Evolutionary conservation across 495 filamentous ascomycete genomes (phyloP), one percentile per base, ranked within the genome.

Genomic region (Lasiosphaeriaceae sp.): DNA sequence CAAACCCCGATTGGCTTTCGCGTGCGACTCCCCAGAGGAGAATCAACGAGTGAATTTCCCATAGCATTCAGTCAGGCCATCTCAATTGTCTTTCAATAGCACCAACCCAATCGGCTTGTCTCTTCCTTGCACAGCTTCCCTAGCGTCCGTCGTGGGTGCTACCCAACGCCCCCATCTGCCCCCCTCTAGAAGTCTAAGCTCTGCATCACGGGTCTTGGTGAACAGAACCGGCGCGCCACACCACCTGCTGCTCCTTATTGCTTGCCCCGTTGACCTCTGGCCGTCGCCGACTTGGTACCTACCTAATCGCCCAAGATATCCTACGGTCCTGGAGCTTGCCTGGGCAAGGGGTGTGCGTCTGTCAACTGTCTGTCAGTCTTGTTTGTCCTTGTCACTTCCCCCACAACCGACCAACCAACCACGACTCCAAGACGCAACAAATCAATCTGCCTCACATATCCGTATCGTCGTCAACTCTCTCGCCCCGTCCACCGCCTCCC

Each of bases 1-100:
- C 52, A 57, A 54, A 23, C 56, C 63, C 57, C 66, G 61, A 68
- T 65, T 65, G 67, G 67, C 45, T 44, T 59, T n/a, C n/a, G 46
- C 24, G n/a, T n/a, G 21, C 29, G n/a, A 46, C 43, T 46, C 46
- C 29, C 55, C 31, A 46, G 47, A 52, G 24, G 19, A 35, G 35
- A 41, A 50, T 50, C 43, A 31, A 29, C 49, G 52, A 55, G 21
- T 43, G 56, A 52, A 60, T 55, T 67, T 55, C 56, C 48, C 45
- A 41, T 26, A 26, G 19, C 11, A 54, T 59, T n/a, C 52, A 56
- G 59, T 71, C 68, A 69, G 62, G 60, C 68, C 66, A 71, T 69
- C 26, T 61, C 48, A 39, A 57, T 37, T 60, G 37, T 52, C 52
- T 59, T 52, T 52, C 52, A 20, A 19, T 17, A 6, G 19, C 54